Evolutionary conservation across 2,329 filamentous ascomycete species (phyloP), one percentile per base, ranked within the genome.

Genomic region (Didymella pinodella): DNA sequence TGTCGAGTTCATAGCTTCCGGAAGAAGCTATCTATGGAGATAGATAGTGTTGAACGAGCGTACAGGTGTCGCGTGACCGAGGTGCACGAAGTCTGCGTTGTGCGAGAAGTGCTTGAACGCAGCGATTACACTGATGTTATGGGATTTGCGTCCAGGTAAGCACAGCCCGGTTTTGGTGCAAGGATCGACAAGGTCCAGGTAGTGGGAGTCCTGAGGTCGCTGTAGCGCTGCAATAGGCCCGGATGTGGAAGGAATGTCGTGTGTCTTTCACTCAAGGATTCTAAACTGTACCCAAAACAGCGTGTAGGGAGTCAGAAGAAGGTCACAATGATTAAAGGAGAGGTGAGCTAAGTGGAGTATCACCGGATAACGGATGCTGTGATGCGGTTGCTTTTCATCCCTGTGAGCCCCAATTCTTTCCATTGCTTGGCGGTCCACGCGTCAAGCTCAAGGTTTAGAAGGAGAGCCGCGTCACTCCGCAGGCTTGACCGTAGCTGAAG

Each of bases 1-100:
- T 38, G 71, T 67, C 12, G 46, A 47, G 41, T 59, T 59, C 56
- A 54, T 54, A 25, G 40, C 45, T 32, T 20, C 38, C 12, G 14
- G 20, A 26, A 11, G 48, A 36, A 47, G 29, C 18, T 46, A 18
- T 46, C 29, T 16, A 7, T 5, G 10, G 18, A 20, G 7, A 29
- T 16, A 16, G 31, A 8, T 32, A 41, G 22, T 36, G 50, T 29
- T 50, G 46, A 29, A 18, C 43, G 31, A 7, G 41, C 50, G 50
- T 41, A 18, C 32, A 40, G 26, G 34, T 54, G 50, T 59, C 56
- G 56, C 38, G 50, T 50, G 50, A 51, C 48, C 28, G 7, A 38
- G 7, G n/a, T 36, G 38, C 10, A 41, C 14, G 54, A 46, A n/a
- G 34, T 47, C 10, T 48, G 50, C 40, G 7, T 25, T 49, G 32